Base-by-base conservation (phyloP, 1,139 yeast genomes). In the Zhuliangozyma blackwelliae region DNA sequence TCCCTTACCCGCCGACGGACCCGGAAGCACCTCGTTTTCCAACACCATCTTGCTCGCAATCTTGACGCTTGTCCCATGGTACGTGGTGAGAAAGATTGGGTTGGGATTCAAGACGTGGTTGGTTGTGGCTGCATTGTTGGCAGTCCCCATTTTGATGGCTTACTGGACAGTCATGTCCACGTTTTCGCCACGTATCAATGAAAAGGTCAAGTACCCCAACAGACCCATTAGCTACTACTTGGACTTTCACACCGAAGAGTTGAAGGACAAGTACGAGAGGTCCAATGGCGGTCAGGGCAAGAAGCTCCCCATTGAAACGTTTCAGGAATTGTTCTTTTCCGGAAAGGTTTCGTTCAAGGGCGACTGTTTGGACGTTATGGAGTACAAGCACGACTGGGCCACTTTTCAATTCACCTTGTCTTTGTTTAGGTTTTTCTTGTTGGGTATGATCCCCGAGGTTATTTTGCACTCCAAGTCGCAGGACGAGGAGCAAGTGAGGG, bases 401-500 rank as follows among this genome's bases (percentile, higher is more conserved):
- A 73, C 70, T 50, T 88, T 86, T 69, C 65, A 81, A 35, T 88
- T 88, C 70, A 88, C 96, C 33, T 58, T 79, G 45, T 71, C 89
- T 25, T 73, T 88, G 47, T 89, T 81, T 77, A 80, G 76, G 61
- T 89, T 75, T 66, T 89, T 88, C 70, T 66, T 88, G 50, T 75
- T 87, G 40, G 95, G 95, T 36, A 79, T 88, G 87, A 84, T 88
- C 49, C 97, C 97, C 36, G 97, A 88, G 66, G 95, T 88, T 40
- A 83, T 88, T 52, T 59, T 88, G 78, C 97, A 88, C 69, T 82
- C 95, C 43, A 80, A 88, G 59, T 84, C 95, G 26, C 96, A 88
- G 68, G 96, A 89, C 59, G 96, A 89, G 68, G 97, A 88, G 65
- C 97, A 88, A 67, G 96, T 88, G 40, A 80, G 96, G 63, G 96